phyloP scores from a whole-genome alignment of 148 eudicot species.

The Pouteria glomerata region DNA sequence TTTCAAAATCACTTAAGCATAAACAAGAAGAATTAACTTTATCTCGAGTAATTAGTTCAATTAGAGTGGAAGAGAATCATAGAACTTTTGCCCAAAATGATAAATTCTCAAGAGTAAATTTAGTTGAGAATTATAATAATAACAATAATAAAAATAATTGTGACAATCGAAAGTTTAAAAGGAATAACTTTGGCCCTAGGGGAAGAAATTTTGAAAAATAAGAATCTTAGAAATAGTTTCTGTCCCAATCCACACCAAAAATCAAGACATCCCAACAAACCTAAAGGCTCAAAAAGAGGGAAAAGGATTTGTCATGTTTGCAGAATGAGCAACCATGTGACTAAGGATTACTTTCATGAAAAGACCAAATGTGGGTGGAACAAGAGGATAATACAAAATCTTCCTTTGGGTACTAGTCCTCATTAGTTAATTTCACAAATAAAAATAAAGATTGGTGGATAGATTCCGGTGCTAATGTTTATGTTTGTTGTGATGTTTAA shows the following conservation, averaged over 20 bases:
- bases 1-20: neutral
- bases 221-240: too few species aligned
- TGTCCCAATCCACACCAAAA: too few species aligned
- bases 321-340: too few species aligned
- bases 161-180: too few species aligned
- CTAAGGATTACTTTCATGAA: neutral
- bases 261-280: too few species aligned
- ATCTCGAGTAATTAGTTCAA: neutral
- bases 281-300: too few species aligned
- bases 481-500: neutral
- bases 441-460: conserved; percentile 1
- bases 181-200: too few species aligned
- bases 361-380: neutral
- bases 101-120: too few species aligned
- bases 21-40: neutral
- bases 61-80: neutral
- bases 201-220: too few species aligned
- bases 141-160: neutral
- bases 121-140: too few species aligned
- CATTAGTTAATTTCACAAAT: neutral
- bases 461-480: conserved; percentile 5
- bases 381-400: neutral
- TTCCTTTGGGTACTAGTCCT: neutral
- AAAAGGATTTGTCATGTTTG: too few species aligned
- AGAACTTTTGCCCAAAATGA: too few species aligned